Conservation (phyloP, 2,329 filamentous ascomycete genomes). For the Bipolaris cookei region DNA sequence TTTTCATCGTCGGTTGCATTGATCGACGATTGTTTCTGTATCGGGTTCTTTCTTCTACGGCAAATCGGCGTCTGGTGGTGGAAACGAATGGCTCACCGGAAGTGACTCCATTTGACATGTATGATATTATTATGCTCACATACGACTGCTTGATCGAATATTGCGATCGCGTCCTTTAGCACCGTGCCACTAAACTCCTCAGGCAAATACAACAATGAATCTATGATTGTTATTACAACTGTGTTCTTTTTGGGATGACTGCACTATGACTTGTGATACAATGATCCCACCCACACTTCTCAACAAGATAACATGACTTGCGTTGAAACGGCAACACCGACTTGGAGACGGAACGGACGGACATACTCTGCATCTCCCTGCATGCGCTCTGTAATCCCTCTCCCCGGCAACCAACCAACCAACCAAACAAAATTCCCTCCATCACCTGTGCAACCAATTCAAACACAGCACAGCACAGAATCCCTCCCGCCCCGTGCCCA, state of each 20-base stretch:
- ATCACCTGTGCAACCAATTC: not conserved
- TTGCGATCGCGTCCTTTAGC: slow-evolving; percentile 41
- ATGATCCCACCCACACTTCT: not conserved
- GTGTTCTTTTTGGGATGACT: not conserved
- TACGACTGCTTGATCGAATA: slow-evolving; percentile 46
- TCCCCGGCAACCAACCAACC: not conserved
- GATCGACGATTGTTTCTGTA: slow-evolving; percentile 31
- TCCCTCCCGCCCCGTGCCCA: slow-evolving; percentile 1
- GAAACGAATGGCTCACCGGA: slow-evolving; percentile 39
- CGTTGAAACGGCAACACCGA: not conserved
- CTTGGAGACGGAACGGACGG: not conserved
- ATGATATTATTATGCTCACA: slow-evolving; percentile 39
- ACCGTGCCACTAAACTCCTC: slow-evolving; percentile 30
- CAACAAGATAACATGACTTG: not conserved
- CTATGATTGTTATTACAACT: slow-evolving; percentile 13
- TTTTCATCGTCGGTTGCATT: slow-evolving; percentile 31
- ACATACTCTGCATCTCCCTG: not conserved
- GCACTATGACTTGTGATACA: not conserved
- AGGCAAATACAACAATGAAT: slow-evolving; percentile 37
- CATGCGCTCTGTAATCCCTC: not conserved
- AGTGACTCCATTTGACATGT: slow-evolving; percentile 36
- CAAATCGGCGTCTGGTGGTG: slow-evolving; percentile 44
- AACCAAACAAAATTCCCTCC: slow-evolving; percentile 1
- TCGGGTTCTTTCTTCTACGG: slow-evolving; percentile 34
- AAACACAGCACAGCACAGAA: slow-evolving; percentile 4